Evolutionary conservation across 75 land plant genomes (phyloP).

Genomic region (Sequoiadendron giganteum): DNA sequence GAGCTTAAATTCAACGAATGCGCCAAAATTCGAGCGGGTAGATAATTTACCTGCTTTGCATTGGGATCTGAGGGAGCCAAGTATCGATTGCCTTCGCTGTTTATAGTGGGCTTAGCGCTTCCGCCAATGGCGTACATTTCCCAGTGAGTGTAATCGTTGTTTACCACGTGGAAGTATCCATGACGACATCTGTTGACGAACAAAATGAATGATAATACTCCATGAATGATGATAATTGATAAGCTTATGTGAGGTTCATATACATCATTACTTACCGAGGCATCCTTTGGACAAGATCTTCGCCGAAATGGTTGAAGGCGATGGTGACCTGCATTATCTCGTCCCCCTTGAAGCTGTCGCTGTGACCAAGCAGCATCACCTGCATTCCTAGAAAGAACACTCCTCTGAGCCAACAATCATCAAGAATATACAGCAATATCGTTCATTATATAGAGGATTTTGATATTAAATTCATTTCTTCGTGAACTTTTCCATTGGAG

Average conservation of each 20-base stretch:
- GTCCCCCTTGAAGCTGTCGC: slow-evolving; percentile 28
- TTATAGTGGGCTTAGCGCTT: slow-evolving; percentile 37
- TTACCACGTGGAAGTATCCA: slow-evolving; percentile 43
- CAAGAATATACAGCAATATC: background rate
- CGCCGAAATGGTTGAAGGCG: slow-evolving; percentile 60
- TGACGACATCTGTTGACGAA: slow-evolving; percentile 26
- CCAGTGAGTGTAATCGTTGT: slow-evolving; percentile 39
- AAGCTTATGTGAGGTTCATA: background rate
- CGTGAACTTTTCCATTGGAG: no score
- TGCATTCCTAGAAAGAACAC: background rate
- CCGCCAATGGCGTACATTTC: slow-evolving; percentile 44
- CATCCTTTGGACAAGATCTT: slow-evolving; percentile 55
- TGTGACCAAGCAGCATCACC: slow-evolving; percentile 59
- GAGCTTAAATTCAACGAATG: no score
- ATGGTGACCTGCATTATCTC: slow-evolving; percentile 50
- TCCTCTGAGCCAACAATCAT: background rate
- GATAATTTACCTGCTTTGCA: slow-evolving; percentile 6
- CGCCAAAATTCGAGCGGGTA: background rate
- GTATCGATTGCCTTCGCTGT: slow-evolving; percentile 41
- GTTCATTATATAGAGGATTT: background rate
- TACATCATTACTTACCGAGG: slow-evolving; percentile 31
- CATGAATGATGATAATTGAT: background rate
- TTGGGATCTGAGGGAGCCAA: slow-evolving; percentile 21
- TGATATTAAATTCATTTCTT: no score
- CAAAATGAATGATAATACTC: background rate